Percentiles rank a stretch among this genome's conserved stretches.
Conservation (phyloP, 2,329 filamentous ascomycete species). For the Grosmannia serpens region DNA sequence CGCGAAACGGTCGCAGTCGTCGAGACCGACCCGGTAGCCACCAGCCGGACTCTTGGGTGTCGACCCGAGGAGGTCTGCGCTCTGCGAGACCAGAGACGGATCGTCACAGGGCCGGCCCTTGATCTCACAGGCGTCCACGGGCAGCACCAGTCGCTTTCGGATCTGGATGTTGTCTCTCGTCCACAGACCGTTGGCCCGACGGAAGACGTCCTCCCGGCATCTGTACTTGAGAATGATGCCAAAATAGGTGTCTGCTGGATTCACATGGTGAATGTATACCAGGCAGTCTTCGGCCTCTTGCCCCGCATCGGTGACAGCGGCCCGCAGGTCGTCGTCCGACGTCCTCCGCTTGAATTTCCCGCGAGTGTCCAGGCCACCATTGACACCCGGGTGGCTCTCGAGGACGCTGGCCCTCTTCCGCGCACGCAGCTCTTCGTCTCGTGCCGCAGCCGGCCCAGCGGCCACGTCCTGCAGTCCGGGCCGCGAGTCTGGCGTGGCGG, state of each 20-base stretch:
- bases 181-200: conserved; percentile 89
- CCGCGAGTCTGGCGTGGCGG: conserved; percentile 17
- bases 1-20: conserved; percentile 13
- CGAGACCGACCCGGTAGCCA: conserved; percentile 13
- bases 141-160: conserved; percentile 68
- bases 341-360: conserved; percentile 53
- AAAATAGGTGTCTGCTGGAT: conserved; percentile 74
- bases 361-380: conserved; percentile 42
- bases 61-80: conserved; percentile 39
- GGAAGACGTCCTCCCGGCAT: conserved; percentile 70
- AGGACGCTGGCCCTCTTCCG: conserved; percentile 47
- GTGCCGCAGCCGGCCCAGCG: conserved; percentile 35
- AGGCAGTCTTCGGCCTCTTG: conserved; percentile 62
- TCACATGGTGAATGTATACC: conserved; percentile 83
- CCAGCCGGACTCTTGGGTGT: conserved; percentile 27
- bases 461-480: conserved; percentile 38
- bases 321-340: conserved; percentile 47
- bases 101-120: conserved; percentile 61
- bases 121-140: conserved; percentile 78
- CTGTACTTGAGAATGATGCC: conserved; percentile 85
- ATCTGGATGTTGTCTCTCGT: conserved; percentile 83
- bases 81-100: conserved; percentile 30
- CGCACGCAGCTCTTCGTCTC: conserved; percentile 42
- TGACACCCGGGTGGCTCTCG: conserved; percentile 49
- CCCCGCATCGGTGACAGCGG: conserved; percentile 14